Evolutionary conservation across 345 rosid genomes (phyloP), one percentile per base, ranked within the genome.

Genomic region (Schrenkiella parvula): DNA sequence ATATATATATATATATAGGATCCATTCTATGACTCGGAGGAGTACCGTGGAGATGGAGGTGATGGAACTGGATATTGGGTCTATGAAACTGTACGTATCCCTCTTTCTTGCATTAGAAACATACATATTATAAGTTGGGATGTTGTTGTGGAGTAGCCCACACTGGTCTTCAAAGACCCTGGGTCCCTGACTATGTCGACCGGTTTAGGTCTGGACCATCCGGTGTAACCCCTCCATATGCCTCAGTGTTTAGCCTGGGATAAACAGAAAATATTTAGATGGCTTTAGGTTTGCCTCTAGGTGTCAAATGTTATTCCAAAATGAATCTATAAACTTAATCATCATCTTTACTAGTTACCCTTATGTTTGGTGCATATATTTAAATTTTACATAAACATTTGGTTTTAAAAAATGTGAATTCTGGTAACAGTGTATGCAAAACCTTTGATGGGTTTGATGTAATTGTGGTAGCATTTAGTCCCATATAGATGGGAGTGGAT

Each of bases 21-120:
- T 77, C 98, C 97, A 4, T 93, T 80, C 76, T 93, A 93, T 73
- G 98, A 89, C 74, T 91, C 98, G 3, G 97, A 93, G 34, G 77
- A 28, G 21, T 90, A 90, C 52, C 89, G 98, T 66, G 80, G 76
- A 68, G 96, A 93, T 74, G 98, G 97, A 66, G 98, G 97, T 51
- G 96, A 93, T 83, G 98, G 97, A 0, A 88, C 86, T 62, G 98
- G 97, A 25, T 84, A 83, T 56, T 93, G 98, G 92, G 39, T 88
- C 60, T 93, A 93, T 72, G 95, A 89, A 73, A 86, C 87, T 88
- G 98, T 93, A 80, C 12, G 70, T 17, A 35, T 64, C 28, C 59
- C 50, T 46, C 68, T 56, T 15, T 11, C 59, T 48, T 47, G 10
- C 23, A 25, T 71, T 41, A 26, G 22, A 9, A 23, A 31, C 50